Evolutionary conservation across 2,329 filamentous ascomycete species (phyloP).

Genomic region (Macrophomina phaseolina): DNA sequence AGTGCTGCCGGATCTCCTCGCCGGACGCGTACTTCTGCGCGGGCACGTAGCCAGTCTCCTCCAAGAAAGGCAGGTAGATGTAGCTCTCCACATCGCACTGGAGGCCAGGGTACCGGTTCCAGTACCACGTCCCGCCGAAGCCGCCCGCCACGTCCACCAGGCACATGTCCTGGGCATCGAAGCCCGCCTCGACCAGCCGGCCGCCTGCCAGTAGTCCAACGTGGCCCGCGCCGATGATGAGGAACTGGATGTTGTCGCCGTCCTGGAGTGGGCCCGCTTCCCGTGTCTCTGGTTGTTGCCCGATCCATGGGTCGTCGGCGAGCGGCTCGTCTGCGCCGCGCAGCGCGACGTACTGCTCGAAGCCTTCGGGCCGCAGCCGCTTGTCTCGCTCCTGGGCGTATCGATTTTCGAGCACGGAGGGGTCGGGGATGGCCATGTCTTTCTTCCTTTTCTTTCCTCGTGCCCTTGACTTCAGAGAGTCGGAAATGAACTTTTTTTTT

Average conservation of each 20-base stretch:
- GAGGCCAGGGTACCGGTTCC: slow-evolving; percentile 40
- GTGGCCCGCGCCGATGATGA: slow-evolving; percentile 54
- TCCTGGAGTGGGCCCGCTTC: no score
- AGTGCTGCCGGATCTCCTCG: slow-evolving; percentile 42
- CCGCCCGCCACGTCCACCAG: slow-evolving; percentile 34
- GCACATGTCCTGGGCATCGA: slow-evolving; percentile 43
- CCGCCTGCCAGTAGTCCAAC: slow-evolving; percentile 52
- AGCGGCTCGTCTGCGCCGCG: no score
- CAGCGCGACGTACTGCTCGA: no score
- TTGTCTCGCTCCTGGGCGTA: no score
- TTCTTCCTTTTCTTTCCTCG: no score
- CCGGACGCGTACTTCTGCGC: slow-evolving; percentile 43
- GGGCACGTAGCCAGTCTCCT: slow-evolving; percentile 47
- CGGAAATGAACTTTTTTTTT: no score
- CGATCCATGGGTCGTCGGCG: no score
- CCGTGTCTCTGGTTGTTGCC: no score
- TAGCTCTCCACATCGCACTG: slow-evolving; percentile 28
- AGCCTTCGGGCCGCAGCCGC: no score
- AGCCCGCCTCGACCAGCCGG: slow-evolving; percentile 47
- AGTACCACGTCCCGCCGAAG: slow-evolving; percentile 38
- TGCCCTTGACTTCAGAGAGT: no score
- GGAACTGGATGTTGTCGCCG: slow-evolving; percentile 19
- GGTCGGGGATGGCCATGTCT: no score
- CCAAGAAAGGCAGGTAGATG: slow-evolving; percentile 45
- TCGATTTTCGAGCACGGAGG: no score